A percentile compares a stretch with the other conserved stretches of the same genome.
Conservation (phyloP, 768 basidiomycete genomes). For the Auricularia heimuer region DNA sequence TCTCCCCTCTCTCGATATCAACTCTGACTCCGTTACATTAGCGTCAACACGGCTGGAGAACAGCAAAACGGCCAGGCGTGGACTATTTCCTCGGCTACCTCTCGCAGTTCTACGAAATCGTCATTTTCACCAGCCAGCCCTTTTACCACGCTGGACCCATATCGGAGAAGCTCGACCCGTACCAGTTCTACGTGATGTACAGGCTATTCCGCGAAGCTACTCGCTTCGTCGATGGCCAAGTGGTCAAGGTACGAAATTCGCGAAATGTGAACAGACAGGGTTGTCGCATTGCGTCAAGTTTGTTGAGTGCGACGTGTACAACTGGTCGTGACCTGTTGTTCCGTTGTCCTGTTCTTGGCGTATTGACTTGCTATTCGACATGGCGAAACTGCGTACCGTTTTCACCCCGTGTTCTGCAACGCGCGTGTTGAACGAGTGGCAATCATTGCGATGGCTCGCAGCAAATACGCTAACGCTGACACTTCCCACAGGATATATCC, state of each 20-base stretch:
- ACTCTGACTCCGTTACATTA: constrained; percentile 21
- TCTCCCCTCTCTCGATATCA: not conserved
- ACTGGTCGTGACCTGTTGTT: too few relatives aligned
- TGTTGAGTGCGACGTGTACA: too few relatives aligned
- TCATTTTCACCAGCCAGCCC: constrained; percentile 83
- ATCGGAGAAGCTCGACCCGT: constrained; percentile 89
- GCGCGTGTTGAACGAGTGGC: not conserved
- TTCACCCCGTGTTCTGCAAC: too few relatives aligned
- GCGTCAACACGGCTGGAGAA: constrained; percentile 93
- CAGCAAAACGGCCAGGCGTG: constrained; percentile 93
- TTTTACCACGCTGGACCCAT: constrained; percentile 51
- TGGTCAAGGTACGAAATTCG: constrained; percentile 60
- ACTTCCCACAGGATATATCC: constrained; percentile 58
- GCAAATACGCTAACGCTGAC: not conserved
- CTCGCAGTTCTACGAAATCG: constrained; percentile 96
- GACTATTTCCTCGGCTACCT: constrained; percentile 98
- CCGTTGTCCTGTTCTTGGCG: too few relatives aligned
- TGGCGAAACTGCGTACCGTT: too few relatives aligned
- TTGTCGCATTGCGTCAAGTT: too few relatives aligned
- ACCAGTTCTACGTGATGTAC: constrained; percentile 80
- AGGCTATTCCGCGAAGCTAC: constrained; percentile 91
- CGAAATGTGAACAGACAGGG: too few relatives aligned
- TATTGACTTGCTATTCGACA: too few relatives aligned
- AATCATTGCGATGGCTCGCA: not conserved
- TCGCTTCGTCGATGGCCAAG: constrained; percentile 65